Conservation (phyloP, 768 basidiomycete genomes). For the Suillus alpinus region DNA sequence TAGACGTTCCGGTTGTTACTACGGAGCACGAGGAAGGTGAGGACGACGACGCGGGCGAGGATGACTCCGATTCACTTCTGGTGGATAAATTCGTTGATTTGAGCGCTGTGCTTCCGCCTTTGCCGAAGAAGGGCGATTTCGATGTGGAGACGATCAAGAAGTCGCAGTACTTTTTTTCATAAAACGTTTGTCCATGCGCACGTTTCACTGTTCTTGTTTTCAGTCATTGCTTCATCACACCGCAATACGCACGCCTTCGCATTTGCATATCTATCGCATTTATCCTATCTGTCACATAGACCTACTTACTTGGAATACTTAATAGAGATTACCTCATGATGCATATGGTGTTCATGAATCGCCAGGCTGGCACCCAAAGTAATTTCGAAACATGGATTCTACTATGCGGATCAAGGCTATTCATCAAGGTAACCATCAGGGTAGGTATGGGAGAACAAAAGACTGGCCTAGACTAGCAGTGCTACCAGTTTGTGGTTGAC, state of each 20-base stretch:
- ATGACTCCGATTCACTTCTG: constrained; percentile 22
- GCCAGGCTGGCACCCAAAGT: too few relatives aligned
- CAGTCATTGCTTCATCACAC: not conserved
- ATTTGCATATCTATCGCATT: not conserved
- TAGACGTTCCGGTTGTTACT: constrained; percentile 17
- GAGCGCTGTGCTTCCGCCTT: constrained; percentile 69
- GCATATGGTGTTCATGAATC: too few relatives aligned
- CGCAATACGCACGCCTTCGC: not conserved
- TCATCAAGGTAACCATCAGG: not conserved
- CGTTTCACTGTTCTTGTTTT: not conserved
- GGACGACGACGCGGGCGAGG: constrained; percentile 14
- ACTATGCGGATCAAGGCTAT: not conserved
- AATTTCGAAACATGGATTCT: not conserved
- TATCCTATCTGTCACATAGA: constrained; percentile 1
- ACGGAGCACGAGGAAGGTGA: constrained; percentile 21
- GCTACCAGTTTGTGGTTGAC: not conserved
- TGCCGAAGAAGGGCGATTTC: constrained; percentile 85
- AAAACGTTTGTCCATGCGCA: constrained; percentile 12
- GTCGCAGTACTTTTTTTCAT: constrained; percentile 94
- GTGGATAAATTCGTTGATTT: constrained; percentile 70
- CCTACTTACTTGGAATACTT: not conserved
- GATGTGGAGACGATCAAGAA: constrained; percentile 78
- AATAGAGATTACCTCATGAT: not conserved
- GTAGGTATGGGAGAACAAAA: not conserved
- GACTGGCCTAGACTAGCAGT: not conserved